Evolutionary conservation across 108 stramenopile genomes (phyloP), one percentile per base, ranked within the genome.

Genomic region (Pseudonitzschia multiseries): DNA sequence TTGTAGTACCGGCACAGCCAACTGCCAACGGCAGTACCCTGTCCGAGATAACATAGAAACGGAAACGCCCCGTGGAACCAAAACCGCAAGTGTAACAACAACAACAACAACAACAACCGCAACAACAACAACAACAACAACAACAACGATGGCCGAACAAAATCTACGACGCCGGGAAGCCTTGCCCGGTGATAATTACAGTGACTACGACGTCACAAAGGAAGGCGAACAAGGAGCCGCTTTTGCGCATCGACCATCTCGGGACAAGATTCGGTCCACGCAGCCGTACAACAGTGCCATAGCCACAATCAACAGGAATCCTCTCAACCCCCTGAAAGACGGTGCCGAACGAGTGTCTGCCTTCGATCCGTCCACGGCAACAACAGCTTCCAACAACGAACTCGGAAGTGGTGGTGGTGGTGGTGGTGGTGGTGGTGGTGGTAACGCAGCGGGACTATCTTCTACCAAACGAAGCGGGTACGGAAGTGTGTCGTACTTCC

Each of bases 401-500:
- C 8, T 36, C 21, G 43, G 6, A 41, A 44, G 29, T n/a, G n/a
- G n/a, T n/a, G n/a, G n/a, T n/a, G n/a, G n/a, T n/a, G n/a, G n/a
- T n/a, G n/a, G n/a, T n/a, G n/a, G n/a, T n/a, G n/a, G n/a, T n/a
- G n/a, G n/a, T n/a, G n/a, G n/a, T n/a, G n/a, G n/a, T n/a, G 26
- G 26, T 17, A 41, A 50, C 36, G 13, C 46, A 40, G 41, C 57
- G 36, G 2, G 13, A 10, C 18, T 48, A 1, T 18, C 4, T 48
- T 5, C 46, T 14, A n/a, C 64, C 29, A 24, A 15, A 18, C 12
- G 20, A 20, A 13, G 3, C 22, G 64, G 64, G 33, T 9, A 5
- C 10, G 40, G 40, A 65, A 10, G 41, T 41, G n/a, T 65, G 13
- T 67, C 66, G n/a, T 67, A 67, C 44, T 67, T 67, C 24, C 66